These are phyloP conservation scores for Raphanus raphanistrum DNA, from an alignment of 345 rosid genomes.

Conservation along the genomic window DNA sequence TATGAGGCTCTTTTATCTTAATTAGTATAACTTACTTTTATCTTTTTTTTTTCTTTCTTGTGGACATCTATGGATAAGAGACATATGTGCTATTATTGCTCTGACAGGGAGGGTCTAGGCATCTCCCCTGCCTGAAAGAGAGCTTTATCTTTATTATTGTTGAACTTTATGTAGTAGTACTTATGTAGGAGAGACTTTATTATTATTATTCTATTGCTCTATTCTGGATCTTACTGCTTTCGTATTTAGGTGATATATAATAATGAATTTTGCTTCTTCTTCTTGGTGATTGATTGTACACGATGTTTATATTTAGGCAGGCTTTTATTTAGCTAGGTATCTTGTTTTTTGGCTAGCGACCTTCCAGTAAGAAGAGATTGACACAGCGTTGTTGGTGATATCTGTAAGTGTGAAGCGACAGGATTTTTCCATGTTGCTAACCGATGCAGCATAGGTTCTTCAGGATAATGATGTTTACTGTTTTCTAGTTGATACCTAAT, in stretches of 20 bases:
- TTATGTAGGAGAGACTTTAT: slow-evolving; percentile 41
- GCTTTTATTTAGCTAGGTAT: slow-evolving; percentile 24
- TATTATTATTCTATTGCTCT: slow-evolving; percentile 20
- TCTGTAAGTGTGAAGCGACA: slow-evolving; percentile 33
- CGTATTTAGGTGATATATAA: slow-evolving; percentile 28
- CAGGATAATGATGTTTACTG: slow-evolving; percentile 22
- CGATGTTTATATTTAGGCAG: slow-evolving; percentile 22
- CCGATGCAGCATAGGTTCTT: slow-evolving; percentile 22
- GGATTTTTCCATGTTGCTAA: slow-evolving; percentile 19
- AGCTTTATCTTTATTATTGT: slow-evolving; percentile 43
- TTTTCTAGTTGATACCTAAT: not conserved
- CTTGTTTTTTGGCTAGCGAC: slow-evolving; percentile 25
- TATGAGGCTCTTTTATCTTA: slow-evolving; percentile 37
- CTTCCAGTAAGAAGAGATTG: slow-evolving; percentile 8
- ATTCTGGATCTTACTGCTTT: slow-evolving; percentile 28
- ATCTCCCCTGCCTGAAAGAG: slow-evolving; percentile 60
- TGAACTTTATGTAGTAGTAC: slow-evolving; percentile 42
- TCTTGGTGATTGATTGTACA: slow-evolving; percentile 24
- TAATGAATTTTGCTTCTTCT: slow-evolving; percentile 23
- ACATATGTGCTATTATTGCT: slow-evolving; percentile 49
- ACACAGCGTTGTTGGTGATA: slow-evolving; percentile 20
- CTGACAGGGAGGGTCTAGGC: slow-evolving; percentile 42
- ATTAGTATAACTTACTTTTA: slow-evolving; percentile 38
- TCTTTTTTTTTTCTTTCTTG: slow-evolving; percentile 27
- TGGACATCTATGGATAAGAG: slow-evolving; percentile 51